A percentile compares a stretch with the other conserved stretches of the same genome.
Evolutionary conservation across 2,329 filamentous ascomycete species (phyloP).

Genomic region (Blastomyces parvus): DNA sequence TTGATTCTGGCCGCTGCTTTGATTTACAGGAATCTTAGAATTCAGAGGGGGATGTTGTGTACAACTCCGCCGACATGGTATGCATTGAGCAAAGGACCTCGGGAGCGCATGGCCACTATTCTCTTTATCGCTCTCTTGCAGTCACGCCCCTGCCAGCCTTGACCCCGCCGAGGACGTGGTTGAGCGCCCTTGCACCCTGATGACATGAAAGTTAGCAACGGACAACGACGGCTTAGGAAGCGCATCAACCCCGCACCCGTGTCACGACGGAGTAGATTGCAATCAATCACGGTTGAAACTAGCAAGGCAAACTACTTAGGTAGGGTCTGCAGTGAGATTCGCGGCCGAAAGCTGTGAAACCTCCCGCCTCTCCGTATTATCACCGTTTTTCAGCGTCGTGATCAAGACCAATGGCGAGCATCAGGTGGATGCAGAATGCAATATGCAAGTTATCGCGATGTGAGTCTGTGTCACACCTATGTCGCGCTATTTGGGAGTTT

Average conservation of each 20-base stretch:
- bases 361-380: too few species aligned
- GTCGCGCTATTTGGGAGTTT: too few species aligned
- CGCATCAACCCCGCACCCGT: neutral
- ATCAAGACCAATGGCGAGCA: neutral
- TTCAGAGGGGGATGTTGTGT: neutral
- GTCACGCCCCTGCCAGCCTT: neutral
- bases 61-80: neutral
- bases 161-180: too few species aligned
- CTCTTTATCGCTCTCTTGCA: neutral
- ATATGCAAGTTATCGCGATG: neutral
- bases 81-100: neutral
- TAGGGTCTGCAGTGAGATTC: too few species aligned
- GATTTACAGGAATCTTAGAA: too few species aligned
- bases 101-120: neutral
- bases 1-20: neutral
- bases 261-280: neutral
- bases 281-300: neutral
- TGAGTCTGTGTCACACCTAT: neutral
- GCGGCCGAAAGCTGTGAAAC: neutral
- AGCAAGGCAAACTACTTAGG: neutral
- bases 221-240: too few species aligned
- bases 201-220: too few species aligned
- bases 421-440: neutral
- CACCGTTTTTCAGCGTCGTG: neutral
- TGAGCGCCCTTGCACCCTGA: too few species aligned